Evolutionary conservation across 2,329 filamentous ascomycete genomes (phyloP).

Genomic region (Balansia obtecta): DNA sequence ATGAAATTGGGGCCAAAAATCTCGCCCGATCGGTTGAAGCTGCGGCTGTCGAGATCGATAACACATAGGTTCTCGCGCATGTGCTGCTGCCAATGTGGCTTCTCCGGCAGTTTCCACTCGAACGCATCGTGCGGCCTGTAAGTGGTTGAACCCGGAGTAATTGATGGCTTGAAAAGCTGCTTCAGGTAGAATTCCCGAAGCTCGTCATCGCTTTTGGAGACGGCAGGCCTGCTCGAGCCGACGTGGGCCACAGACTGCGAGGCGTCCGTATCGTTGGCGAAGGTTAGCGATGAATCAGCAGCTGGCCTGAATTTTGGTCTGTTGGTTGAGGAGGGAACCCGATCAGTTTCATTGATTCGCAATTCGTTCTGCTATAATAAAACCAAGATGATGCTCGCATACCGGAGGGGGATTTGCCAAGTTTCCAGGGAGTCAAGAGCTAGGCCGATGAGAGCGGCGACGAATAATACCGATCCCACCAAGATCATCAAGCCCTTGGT

Average conservation of each 20-base stretch:
- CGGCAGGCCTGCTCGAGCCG: neutral
- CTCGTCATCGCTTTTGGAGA: slow-evolving; percentile 4
- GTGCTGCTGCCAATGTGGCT: slow-evolving; percentile 18
- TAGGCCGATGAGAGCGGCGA: slow-evolving; percentile 19
- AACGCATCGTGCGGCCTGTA: slow-evolving; percentile 22
- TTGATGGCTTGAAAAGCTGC: slow-evolving; percentile 18
- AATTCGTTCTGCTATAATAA: neutral
- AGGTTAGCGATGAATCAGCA: neutral
- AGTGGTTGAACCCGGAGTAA: slow-evolving; percentile 13
- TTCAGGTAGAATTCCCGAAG: slow-evolving; percentile 21
- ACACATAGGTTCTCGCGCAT: slow-evolving; percentile 30
- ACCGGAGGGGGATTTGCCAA: slow-evolving; percentile 14
- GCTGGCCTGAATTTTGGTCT: neutral
- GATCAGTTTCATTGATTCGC: neutral
- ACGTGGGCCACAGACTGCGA: neutral
- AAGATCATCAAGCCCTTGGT: slow-evolving; percentile 18
- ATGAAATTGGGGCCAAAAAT: slow-evolving; percentile 23
- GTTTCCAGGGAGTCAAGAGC: slow-evolving; percentile 20
- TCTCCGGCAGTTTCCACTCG: slow-evolving; percentile 17
- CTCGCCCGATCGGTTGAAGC: slow-evolving; percentile 22
- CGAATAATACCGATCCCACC: slow-evolving; percentile 19
- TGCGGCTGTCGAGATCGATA: slow-evolving; percentile 31
- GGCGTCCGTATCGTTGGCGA: neutral
- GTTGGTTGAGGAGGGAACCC: neutral
- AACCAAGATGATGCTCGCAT: neutral